Percentiles rank a stretch among this genome's conserved stretches.
Evolutionary conservation across 805 yeast species (phyloP).

Genomic region (Candida nonsorbophila): DNA sequence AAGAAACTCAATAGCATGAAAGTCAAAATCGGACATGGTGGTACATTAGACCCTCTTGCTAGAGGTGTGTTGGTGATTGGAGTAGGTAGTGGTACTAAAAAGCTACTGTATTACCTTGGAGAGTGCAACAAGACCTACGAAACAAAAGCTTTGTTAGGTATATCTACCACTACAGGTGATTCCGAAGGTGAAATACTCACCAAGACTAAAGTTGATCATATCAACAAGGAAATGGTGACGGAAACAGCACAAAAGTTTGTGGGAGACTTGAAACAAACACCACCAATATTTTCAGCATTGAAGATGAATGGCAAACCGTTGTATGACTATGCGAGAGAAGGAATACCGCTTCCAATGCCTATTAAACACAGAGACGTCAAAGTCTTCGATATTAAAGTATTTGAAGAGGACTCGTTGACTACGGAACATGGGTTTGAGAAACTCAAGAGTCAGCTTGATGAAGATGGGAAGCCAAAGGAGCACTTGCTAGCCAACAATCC

Average conservation of each 20-base stretch:
- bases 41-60: conserved; percentile 93
- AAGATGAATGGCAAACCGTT: conserved; percentile 92
- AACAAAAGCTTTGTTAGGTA: conserved; percentile 82
- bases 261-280: conserved; percentile 84
- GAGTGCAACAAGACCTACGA: conserved; percentile 77
- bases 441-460: conserved; percentile 41
- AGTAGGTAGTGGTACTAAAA: conserved; percentile 87
- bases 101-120: conserved; percentile 62
- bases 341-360: conserved; percentile 76
- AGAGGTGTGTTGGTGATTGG: conserved; percentile 93
- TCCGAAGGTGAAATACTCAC: conserved; percentile 77
- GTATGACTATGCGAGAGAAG: conserved; percentile 90
- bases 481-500: conserved; percentile 43
- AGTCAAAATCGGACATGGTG: conserved; percentile 96
- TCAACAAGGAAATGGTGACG: conserved; percentile 48
- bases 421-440: conserved; percentile 50
- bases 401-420: conserved; percentile 46
- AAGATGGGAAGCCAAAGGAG: conserved; percentile 43
- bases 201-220: conserved; percentile 49
- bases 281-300: conserved; percentile 91
- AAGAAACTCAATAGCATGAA: conserved; percentile 49
- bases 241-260: conserved; percentile 56
- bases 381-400: conserved; percentile 50
- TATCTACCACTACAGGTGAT: conserved; percentile 91
- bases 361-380: conserved; percentile 72